Conservation (phyloP, 768 basidiomycete species). For the Naganishia vaughanmartiniae region DNA sequence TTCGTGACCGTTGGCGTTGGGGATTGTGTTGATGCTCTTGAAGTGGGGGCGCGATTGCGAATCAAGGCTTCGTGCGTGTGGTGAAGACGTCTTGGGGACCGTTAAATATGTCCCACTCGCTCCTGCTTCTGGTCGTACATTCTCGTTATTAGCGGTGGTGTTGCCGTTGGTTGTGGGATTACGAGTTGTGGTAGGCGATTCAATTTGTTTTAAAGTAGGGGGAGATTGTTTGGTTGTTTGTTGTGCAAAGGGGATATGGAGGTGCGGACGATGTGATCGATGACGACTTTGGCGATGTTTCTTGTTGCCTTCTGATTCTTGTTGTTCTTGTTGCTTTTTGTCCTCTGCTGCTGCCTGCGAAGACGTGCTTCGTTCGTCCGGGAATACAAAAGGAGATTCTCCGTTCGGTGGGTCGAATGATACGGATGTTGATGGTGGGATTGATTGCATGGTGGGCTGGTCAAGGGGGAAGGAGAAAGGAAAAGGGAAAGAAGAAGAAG, state of each 20-base stretch:
- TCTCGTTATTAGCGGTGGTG: neutral
- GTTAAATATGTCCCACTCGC: neutral
- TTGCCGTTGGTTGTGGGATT: neutral
- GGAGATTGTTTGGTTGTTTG: neutral
- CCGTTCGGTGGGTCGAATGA: neutral
- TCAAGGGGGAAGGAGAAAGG: neutral
- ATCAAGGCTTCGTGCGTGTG: slow-evolving; percentile 9
- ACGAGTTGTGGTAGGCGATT: neutral
- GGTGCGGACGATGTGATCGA: slow-evolving; percentile 5
- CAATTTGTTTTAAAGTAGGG: neutral
- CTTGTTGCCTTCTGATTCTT: neutral
- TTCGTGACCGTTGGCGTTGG: too few relatives aligned
- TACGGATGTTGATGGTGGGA: neutral
- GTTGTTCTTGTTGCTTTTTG: neutral
- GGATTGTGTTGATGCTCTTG: too few relatives aligned
- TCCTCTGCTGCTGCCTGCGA: neutral
- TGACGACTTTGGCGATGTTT: neutral
- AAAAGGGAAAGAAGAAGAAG: neutral
- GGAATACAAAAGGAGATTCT: neutral
- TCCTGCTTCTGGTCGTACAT: too few relatives aligned
- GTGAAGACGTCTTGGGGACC: slow-evolving; percentile 15
- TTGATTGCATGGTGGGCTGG: neutral
- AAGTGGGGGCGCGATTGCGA: neutral
- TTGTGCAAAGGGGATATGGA: neutral
- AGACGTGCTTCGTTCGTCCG: neutral